Percentiles rank a stretch among this genome's conserved stretches.
Conservation (phyloP, 2,329 filamentous ascomycete genomes). For the Diaporthe ilicicola region DNA sequence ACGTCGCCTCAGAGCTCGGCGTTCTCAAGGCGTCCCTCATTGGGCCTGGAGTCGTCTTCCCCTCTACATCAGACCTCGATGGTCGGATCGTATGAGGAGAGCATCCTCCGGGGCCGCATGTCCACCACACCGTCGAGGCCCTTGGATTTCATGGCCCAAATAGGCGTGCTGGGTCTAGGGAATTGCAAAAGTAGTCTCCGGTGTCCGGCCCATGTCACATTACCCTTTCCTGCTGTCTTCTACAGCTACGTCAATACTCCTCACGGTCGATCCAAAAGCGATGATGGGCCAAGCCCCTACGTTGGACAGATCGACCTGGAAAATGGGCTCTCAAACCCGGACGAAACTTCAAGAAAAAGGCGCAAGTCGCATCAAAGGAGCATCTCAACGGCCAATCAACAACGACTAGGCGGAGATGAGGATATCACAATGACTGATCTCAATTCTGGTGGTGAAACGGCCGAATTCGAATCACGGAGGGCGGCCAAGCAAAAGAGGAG, state of each 20-base stretch:
- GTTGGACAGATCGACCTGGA: conserved; percentile 93
- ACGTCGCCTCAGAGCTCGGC: conserved; percentile 60
- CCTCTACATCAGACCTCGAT: conserved; percentile 90
- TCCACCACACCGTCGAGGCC: conserved; percentile 94
- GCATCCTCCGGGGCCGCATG: conserved; percentile 93
- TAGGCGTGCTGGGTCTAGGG: conserved; percentile 89
- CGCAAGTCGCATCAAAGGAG: conserved; percentile 49
- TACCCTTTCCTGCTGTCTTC: conserved; percentile 94
- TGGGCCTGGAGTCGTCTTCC: conserved; percentile 73
- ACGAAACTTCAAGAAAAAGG: conserved; percentile 56
- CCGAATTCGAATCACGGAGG: conserved; percentile 33
- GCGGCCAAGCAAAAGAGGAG: conserved; percentile 59
- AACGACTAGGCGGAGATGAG: conserved; percentile 46
- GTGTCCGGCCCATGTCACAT: conserved; percentile 88
- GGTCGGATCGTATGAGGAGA: conserved; percentile 98
- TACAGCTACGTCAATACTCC: conserved; percentile 85
- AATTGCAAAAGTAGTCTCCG: conserved; percentile 86
- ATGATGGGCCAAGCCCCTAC: conserved; percentile 94
- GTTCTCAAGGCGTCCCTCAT: conserved; percentile 71
- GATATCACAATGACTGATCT: conserved; percentile 38
- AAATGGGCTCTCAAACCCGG: conserved; percentile 70
- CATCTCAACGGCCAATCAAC: background rate
- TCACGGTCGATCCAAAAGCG: conserved; percentile 68
- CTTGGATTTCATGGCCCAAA: conserved; percentile 91
- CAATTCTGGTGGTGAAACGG: conserved; percentile 6